Conservation (phyloP, 371 early-diverging fungal species). For the Cokeromyces recurvatus region DNA sequence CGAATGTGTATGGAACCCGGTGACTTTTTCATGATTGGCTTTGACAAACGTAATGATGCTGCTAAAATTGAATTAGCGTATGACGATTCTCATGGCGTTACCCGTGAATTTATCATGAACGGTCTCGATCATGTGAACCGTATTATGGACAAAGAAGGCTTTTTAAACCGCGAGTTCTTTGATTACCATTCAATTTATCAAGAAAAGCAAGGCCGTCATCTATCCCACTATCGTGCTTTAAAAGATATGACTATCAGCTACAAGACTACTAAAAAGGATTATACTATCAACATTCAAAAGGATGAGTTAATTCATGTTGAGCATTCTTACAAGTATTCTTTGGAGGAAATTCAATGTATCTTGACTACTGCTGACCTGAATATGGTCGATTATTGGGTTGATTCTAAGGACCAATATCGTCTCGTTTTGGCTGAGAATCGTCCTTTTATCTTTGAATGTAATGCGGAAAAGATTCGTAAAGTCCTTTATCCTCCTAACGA, state of each 20-base stretch:
- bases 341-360: conserved; percentile 53
- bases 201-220: conserved; percentile 69
- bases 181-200: conserved; percentile 75
- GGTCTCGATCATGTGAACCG: conserved; percentile 74
- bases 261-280: conserved; percentile 19
- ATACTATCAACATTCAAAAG: conserved; percentile 40
- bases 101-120: conserved; percentile 82
- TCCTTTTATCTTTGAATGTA: conserved; percentile 51
- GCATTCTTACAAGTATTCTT: conserved; percentile 81
- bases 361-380: conserved; percentile 52
- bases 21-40: conserved; percentile 77
- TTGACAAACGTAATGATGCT: conserved; percentile 76
- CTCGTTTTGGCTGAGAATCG: conserved; percentile 74
- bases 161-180: conserved; percentile 51
- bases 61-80: conserved; percentile 74
- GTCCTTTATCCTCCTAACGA: conserved; percentile 12
- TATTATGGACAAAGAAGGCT: conserved; percentile 42
- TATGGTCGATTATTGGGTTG: conserved; percentile 58
- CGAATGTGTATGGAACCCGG: conserved; percentile 52
- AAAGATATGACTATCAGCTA: conserved; percentile 46
- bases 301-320: conserved; percentile 88
- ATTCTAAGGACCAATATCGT: conserved; percentile 57
- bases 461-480: conserved; percentile 5
- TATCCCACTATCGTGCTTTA: conserved; percentile 68
- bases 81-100: conserved; percentile 75